Conservation (phyloP, 1,284 basidiomycete species). For the Pseudozyma thailandica region DNA sequence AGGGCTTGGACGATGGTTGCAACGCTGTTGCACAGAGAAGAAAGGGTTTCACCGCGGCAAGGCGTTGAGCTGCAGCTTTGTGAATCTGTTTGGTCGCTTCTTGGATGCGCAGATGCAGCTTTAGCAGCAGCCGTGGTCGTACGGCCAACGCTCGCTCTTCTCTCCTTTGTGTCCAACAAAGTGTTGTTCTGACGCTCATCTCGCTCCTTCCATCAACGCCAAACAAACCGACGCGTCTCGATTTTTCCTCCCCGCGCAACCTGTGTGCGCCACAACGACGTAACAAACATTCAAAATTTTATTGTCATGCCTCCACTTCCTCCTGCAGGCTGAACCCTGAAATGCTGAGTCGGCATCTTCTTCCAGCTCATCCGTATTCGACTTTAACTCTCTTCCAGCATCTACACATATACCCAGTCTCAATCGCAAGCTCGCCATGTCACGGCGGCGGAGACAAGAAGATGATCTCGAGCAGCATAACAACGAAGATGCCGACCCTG, state of each 20-base stretch:
- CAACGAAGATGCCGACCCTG: neutral
- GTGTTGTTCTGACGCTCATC: conserved; percentile 21
- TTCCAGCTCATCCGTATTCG: neutral
- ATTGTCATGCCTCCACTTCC: conserved; percentile 35
- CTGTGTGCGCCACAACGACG: no score
- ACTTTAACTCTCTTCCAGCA: neutral
- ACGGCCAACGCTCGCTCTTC: no score
- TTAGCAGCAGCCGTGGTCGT: no score
- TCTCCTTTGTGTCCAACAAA: neutral
- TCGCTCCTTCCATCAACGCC: no score
- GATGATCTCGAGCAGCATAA: neutral
- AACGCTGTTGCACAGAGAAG: no score
- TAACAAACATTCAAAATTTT: neutral
- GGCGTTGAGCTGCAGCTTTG: no score
- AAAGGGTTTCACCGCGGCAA: no score
- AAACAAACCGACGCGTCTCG: neutral
- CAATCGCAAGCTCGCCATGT: conserved; percentile 19
- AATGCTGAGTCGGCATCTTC: conserved; percentile 16
- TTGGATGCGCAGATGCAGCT: neutral
- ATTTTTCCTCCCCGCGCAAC: no score
- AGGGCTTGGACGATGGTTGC: no score
- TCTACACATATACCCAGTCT: no score
- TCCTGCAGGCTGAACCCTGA: conserved; percentile 11
- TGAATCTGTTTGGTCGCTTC: no score
- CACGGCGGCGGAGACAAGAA: conserved; percentile 3